These are phyloP conservation scores for Scolecobasidium constrictum DNA, from an alignment of 2,329 filamentous ascomycete genomes.

Conservation along the genomic window DNA sequence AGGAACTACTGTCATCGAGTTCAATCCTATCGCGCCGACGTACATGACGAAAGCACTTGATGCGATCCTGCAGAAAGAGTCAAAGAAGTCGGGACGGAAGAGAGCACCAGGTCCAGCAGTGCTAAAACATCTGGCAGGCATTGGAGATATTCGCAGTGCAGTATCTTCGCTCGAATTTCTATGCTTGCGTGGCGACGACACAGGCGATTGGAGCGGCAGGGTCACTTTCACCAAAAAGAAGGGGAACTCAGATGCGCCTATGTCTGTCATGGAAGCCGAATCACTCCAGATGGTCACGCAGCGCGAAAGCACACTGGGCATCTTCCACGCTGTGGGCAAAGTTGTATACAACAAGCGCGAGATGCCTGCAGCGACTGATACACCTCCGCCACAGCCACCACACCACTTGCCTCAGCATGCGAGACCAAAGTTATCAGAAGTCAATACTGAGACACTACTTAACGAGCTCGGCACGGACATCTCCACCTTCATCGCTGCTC, in stretches of 20 bases:
- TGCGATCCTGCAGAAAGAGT: conserved; percentile 73
- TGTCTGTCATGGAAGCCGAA: conserved; percentile 70
- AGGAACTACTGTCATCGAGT: conserved; percentile 71
- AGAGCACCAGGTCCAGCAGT: conserved; percentile 65
- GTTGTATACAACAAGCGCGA: conserved; percentile 93
- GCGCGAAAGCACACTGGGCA: conserved; percentile 78
- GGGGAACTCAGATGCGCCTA: conserved; percentile 42
- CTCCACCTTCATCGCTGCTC: conserved; percentile 75
- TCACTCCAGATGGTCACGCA: conserved; percentile 73
- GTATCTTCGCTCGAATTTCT: conserved; percentile 86
- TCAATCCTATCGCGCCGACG: conserved; percentile 84
- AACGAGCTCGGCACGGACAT: conserved; percentile 91
- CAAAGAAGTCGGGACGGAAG: conserved; percentile 61
- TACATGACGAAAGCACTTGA: conserved; percentile 77
- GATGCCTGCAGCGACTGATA: conserved; percentile 22
- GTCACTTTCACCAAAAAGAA: conserved; percentile 51
- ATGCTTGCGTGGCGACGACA: conserved; percentile 69
- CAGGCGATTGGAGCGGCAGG: conserved; percentile 63
- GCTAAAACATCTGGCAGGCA: conserved; percentile 68
- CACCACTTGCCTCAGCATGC: conserved; percentile 33
- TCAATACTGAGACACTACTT: conserved; percentile 57
- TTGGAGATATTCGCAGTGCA: conserved; percentile 88
- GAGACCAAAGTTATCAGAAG: conserved; percentile 33
- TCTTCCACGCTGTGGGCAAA: conserved; percentile 93
- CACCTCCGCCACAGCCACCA: conserved; percentile 31